Conservation (phyloP, 805 yeast species). For the Wickerhamiella lipophila region DNA sequence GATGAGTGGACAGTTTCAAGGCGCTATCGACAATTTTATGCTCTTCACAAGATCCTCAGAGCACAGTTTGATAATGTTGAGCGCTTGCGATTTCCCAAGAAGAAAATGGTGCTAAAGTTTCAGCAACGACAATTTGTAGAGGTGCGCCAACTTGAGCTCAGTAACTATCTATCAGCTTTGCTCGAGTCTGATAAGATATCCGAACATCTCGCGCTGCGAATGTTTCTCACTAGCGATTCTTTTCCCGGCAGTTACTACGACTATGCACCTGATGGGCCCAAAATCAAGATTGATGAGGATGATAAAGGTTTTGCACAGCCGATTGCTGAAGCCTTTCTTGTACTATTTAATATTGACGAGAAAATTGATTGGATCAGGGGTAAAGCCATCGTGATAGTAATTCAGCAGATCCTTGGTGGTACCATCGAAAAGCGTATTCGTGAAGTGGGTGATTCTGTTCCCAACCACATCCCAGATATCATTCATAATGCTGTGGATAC, state of each 20-base stretch:
- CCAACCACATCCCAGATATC: slow-evolving; percentile 26
- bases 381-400: slow-evolving; percentile 61
- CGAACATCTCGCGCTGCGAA: slow-evolving; percentile 54
- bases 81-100: slow-evolving; percentile 39
- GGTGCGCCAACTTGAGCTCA: slow-evolving; percentile 47
- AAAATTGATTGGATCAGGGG: slow-evolving; percentile 75
- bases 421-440: slow-evolving; percentile 60
- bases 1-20: slow-evolving; percentile 85
- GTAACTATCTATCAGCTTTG: slow-evolving; percentile 46
- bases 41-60: slow-evolving; percentile 52
- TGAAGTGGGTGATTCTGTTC: slow-evolving; percentile 30
- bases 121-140: slow-evolving; percentile 53
- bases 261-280: not conserved
- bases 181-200: slow-evolving; percentile 58
- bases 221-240: slow-evolving; percentile 63
- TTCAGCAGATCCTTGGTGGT: slow-evolving; percentile 79
- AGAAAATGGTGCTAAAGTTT: slow-evolving; percentile 54
- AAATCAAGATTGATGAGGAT: slow-evolving; percentile 4
- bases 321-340: slow-evolving; percentile 60
- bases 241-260: slow-evolving; percentile 30
- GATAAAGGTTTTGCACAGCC: slow-evolving; percentile 50
- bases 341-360: slow-evolving; percentile 52
- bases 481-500: slow-evolving; percentile 26
- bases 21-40: slow-evolving; percentile 72
- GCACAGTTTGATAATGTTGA: slow-evolving; percentile 39